Conservation (phyloP, 305 asterid genomes). For the Fraxinus floribunda region DNA sequence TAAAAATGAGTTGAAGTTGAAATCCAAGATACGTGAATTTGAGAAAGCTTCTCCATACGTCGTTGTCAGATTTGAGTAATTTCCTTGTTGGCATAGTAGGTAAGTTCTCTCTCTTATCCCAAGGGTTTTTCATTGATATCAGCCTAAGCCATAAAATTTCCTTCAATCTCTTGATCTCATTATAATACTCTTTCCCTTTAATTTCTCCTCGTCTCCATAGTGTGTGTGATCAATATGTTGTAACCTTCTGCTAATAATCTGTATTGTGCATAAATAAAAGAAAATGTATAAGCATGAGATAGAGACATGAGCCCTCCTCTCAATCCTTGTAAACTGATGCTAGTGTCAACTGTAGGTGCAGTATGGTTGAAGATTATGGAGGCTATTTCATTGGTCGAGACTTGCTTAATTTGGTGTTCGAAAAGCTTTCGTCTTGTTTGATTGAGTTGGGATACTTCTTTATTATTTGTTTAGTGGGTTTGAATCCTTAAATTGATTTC, state of each 20-base stretch:
- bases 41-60: slow-evolving; percentile 3
- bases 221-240: background rate
- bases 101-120: background rate
- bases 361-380: background rate
- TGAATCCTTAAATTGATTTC: background rate
- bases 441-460: background rate
- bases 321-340: background rate
- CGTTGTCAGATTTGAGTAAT: background rate
- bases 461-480: no score
- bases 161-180: no score
- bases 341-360: background rate
- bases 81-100: background rate
- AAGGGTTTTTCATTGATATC: background rate
- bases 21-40: slow-evolving; percentile 1
- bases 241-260: background rate
- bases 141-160: no score
- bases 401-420: background rate
- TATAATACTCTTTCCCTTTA: no score
- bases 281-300: background rate
- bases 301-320: background rate
- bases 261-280: background rate
- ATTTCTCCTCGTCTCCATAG: background rate
- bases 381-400: background rate
- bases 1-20: background rate
- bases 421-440: background rate